Base-by-base conservation (phyloP, 768 basidiomycete species). In the Amanita rimosa region DNA sequence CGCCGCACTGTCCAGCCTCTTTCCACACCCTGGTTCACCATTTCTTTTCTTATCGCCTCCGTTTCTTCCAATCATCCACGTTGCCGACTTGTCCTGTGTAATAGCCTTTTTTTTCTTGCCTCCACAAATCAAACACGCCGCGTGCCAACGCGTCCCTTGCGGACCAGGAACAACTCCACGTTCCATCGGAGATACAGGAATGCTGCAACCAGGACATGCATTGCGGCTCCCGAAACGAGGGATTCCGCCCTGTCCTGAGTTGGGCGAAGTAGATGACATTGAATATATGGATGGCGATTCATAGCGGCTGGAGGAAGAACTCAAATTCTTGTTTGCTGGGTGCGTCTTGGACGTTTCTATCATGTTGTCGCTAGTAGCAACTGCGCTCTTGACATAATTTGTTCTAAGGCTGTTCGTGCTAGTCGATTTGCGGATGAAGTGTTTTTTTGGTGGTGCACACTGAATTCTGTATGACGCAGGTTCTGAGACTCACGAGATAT, bases 131-230 rank as follows among this genome's bases (percentile, higher is more conserved):
- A 92, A 71, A 62, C 89, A 92, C 34, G 72, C 59, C 6, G 74
- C 69, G 61, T 92, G 89, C 89, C 89, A 92, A 53, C 76, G 75
- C 27, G 82, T 81, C 31, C 84, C 84, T 52, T 85, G 82, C 19
- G 89, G 89, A 4, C 89, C 89, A 22, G 86, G 82, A 34, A 92
- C 83, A 26, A 91, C 87, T 7, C 89, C 89, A 50, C 76, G 71
- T 57, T 91, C 89, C 87, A 92, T 90, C 1, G 76, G 76, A 13
- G 85, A 85, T 10, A 91, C 89, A 0, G 76, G 59, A 55, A 75
- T 79, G 46, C 69, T 70, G 61, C 89, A 92, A 21, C 85, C 87
- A 8, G 87, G 86, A 56, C 89, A 92, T 22, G 69, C 54, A n/a
- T 70, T 65, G 29, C 72, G 69, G 43, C 74, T 71, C 10, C 82